Percentiles rank a stretch among this genome's conserved stretches.
phyloP scores from a whole-genome alignment of 306 rosid genomes.

The Begonia masoniana region DNA sequence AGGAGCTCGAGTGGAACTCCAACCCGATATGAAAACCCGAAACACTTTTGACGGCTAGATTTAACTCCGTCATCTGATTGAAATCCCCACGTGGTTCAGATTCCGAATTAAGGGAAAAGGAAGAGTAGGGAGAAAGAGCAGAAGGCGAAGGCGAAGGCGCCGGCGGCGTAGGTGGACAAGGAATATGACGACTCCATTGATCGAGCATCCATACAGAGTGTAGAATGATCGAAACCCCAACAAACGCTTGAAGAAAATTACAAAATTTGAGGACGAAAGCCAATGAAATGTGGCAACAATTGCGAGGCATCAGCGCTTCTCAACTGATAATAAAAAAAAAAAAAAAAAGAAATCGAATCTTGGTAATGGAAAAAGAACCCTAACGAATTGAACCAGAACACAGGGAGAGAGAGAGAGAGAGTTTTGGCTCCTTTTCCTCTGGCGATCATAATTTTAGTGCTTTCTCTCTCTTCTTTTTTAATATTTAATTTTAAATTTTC shows the following conservation, averaged over 20 bases:
- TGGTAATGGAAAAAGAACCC: background rate
- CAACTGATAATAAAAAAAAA: background rate
- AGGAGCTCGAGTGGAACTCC: constrained; percentile 22
- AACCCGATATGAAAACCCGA: constrained; percentile 21
- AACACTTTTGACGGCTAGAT: constrained; percentile 19
- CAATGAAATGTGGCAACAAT: constrained; percentile 63
- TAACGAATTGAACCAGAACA: background rate
- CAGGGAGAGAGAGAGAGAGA: background rate
- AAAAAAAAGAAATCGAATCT: background rate
- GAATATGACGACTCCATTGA: constrained; percentile 54
- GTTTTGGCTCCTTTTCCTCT: background rate
- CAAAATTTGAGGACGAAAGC: constrained; percentile 66
- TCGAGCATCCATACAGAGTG: constrained; percentile 80
- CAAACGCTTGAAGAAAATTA: constrained; percentile 76
- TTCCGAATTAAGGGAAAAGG: constrained; percentile 11
- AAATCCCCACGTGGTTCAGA: constrained; percentile 11
- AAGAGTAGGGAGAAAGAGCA: constrained; percentile 30
- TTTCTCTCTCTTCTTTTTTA: too few relatives aligned
- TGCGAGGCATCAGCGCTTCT: constrained; percentile 31
- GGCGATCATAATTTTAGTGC: too few relatives aligned
- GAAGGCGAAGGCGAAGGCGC: constrained; percentile 2
- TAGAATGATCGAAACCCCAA: constrained; percentile 57
- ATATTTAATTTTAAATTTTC: too few relatives aligned
- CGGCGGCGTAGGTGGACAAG: constrained; percentile 28
- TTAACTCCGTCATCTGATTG: constrained; percentile 13